Conservation (phyloP, 2,329 filamentous ascomycete genomes). For the Fusarium sp. region DNA sequence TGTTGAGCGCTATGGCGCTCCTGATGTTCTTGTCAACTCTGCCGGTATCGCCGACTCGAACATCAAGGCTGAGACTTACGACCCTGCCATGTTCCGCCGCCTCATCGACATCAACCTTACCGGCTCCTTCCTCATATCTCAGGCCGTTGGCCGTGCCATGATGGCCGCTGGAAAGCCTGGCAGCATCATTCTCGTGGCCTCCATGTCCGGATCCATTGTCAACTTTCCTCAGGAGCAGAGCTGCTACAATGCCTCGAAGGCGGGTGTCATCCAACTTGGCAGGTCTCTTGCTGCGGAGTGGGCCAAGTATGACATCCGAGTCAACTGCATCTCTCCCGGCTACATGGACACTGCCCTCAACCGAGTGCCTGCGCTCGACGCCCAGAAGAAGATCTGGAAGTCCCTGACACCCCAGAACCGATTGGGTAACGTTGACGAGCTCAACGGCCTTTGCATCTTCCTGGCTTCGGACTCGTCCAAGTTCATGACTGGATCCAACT, state of each 20-base stretch:
- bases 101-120: slow-evolving; percentile 87
- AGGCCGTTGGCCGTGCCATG: slow-evolving; percentile 79
- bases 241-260: slow-evolving; percentile 88
- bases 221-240: slow-evolving; percentile 88
- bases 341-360: slow-evolving; percentile 90
- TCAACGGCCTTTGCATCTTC: slow-evolving; percentile 83
- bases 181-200: slow-evolving; percentile 80
- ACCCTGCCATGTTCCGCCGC: slow-evolving; percentile 80
- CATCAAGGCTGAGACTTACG: slow-evolving; percentile 84
- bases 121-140: slow-evolving; percentile 81
- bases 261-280: slow-evolving; percentile 80
- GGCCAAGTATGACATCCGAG: slow-evolving; percentile 83
- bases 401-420: slow-evolving; percentile 79
- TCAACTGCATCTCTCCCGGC: slow-evolving; percentile 86
- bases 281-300: slow-evolving; percentile 87
- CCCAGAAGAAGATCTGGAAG: slow-evolving; percentile 86
- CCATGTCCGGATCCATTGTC: slow-evolving; percentile 86
- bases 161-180: slow-evolving; percentile 78
- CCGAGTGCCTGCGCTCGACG: slow-evolving; percentile 80
- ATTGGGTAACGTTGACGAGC: slow-evolving; percentile 78
- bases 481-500: slow-evolving; percentile 84
- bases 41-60: slow-evolving; percentile 87
- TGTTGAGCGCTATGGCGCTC: slow-evolving; percentile 73
- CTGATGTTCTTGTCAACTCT: slow-evolving; percentile 83
- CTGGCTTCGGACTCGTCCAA: slow-evolving; percentile 77